phyloP scores from a whole-genome alignment of 2,329 filamentous ascomycete genomes.

The Metarhizium humberi region DNA sequence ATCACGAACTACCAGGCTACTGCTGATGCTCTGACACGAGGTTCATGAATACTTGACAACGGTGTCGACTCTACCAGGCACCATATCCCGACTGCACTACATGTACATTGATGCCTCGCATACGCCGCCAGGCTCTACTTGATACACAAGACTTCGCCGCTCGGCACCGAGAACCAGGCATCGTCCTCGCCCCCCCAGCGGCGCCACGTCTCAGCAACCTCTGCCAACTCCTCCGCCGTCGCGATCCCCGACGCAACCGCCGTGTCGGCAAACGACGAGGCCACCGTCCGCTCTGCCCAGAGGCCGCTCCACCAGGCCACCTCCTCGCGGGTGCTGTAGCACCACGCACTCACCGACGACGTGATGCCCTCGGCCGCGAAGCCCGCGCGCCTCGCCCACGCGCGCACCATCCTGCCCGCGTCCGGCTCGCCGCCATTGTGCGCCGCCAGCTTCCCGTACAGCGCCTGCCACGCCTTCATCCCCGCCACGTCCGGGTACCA shows the following conservation, averaged over 20 bases:
- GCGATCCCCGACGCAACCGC: constrained; percentile 4
- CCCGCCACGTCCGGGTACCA: constrained; percentile 15
- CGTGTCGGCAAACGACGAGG: constrained; percentile 4
- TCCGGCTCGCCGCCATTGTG: constrained; percentile 13
- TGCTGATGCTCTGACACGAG: background rate
- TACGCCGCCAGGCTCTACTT: background rate
- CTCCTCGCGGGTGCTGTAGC: constrained; percentile 12
- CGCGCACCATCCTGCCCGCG: constrained; percentile 13
- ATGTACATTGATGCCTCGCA: no score
- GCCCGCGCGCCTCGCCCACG: constrained; percentile 13
- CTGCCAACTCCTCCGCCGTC: constrained; percentile 1
- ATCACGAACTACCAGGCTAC: background rate
- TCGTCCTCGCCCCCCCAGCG: constrained; percentile 8
- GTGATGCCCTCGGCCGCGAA: constrained; percentile 8
- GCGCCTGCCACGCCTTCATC: constrained; percentile 10
- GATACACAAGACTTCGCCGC: constrained; percentile 4
- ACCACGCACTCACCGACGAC: constrained; percentile 12
- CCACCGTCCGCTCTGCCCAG: constrained; percentile 12
- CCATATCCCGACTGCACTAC: no score
- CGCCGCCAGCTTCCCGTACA: constrained; percentile 10
- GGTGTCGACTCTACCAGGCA: no score
- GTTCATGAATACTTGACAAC: no score
- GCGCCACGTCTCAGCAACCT: constrained; percentile 3
- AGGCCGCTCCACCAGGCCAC: constrained; percentile 13
- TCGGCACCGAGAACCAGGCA: constrained; percentile 6